Evolutionary conservation across 257 asterid genomes (phyloP).

Genomic region (Striga asiatica): DNA sequence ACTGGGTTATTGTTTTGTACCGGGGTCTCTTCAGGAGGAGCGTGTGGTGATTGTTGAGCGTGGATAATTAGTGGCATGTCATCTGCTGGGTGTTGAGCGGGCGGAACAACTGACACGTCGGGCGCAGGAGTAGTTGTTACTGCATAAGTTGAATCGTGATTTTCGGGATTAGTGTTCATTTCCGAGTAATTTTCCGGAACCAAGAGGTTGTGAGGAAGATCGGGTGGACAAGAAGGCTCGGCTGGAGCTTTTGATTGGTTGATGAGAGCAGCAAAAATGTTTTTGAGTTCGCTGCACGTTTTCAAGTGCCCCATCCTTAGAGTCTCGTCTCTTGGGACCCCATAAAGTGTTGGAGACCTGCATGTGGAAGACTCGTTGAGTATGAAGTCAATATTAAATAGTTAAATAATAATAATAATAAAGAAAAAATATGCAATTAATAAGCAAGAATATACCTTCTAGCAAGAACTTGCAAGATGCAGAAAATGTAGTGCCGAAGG

Average conservation of each 20-base stretch:
- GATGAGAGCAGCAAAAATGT: conserved; percentile 76
- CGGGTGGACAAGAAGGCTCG: conserved; percentile 39
- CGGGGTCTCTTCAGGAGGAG: conserved; percentile 11
- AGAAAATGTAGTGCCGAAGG: conserved; percentile 87
- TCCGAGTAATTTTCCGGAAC: conserved; percentile 30
- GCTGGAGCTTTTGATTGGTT: conserved; percentile 63
- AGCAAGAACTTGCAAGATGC: conserved; percentile 94
- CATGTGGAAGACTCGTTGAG: conserved; percentile 9
- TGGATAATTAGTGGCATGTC: conserved; percentile 20
- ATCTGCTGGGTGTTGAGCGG: conserved; percentile 22
- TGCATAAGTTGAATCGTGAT: conserved; percentile 13
- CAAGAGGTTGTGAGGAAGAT: conserved; percentile 28
- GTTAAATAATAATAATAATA: too few species aligned
- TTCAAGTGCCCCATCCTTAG: conserved; percentile 81
- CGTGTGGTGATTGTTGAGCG: conserved; percentile 21
- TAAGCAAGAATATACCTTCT: conserved; percentile 47
- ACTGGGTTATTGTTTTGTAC: conserved; percentile 21
- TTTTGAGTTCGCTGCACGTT: conserved; percentile 73
- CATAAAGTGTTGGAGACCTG: conserved; percentile 81
- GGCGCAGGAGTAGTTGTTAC: conserved; percentile 20
- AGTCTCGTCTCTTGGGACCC: conserved; percentile 92
- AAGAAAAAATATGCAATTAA: too few species aligned
- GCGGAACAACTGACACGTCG: conserved; percentile 22
- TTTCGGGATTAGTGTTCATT: conserved; percentile 24
- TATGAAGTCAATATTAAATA: background rate